A percentile compares a stretch with the other conserved stretches of the same genome.
Conservation (phyloP, 2,329 filamentous ascomycete species). For the Pseudogymnoascus sp. region DNA sequence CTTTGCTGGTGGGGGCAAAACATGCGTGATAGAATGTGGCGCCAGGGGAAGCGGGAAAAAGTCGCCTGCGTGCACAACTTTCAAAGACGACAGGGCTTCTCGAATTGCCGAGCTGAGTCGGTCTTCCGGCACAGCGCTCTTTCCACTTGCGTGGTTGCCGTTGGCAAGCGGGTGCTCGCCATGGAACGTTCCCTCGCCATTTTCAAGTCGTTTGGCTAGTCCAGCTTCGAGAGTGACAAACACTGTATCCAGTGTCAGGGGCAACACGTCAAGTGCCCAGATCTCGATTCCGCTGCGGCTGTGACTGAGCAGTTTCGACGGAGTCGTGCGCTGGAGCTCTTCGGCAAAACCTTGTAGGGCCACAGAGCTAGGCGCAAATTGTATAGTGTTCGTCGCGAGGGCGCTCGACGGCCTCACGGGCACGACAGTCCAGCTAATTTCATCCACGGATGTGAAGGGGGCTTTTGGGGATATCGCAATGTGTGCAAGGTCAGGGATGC, state of each 20-base stretch:
- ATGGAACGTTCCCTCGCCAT: constrained; percentile 76
- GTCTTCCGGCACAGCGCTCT: constrained; percentile 39
- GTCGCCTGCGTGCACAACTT: constrained; percentile 77
- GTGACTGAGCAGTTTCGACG: constrained; percentile 64
- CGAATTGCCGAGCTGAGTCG: constrained; percentile 60
- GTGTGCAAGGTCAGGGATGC: constrained; percentile 42
- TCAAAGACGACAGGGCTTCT: constrained; percentile 62
- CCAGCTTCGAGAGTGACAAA: constrained; percentile 81
- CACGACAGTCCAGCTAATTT: constrained; percentile 75
- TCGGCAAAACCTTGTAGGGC: constrained; percentile 74
- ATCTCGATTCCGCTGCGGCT: constrained; percentile 76
- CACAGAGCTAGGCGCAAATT: constrained; percentile 64
- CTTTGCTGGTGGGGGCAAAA: constrained; percentile 73
- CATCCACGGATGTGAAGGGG: constrained; percentile 47
- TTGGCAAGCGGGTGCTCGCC: constrained; percentile 46
- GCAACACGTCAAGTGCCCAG: constrained; percentile 69
- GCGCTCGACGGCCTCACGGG: constrained; percentile 58
- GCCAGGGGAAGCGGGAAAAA: constrained; percentile 68
- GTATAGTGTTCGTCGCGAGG: constrained; percentile 67
- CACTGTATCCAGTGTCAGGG: constrained; percentile 72
- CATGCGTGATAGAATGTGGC: constrained; percentile 79
- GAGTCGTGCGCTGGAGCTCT: constrained; percentile 61
- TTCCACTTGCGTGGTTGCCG: constrained; percentile 31
- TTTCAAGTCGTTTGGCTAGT: constrained; percentile 68
- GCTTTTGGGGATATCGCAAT: constrained; percentile 69